Base-by-base conservation (phyloP, 2,329 filamentous ascomycete species). In the Aspergillus viridinutans region DNA sequence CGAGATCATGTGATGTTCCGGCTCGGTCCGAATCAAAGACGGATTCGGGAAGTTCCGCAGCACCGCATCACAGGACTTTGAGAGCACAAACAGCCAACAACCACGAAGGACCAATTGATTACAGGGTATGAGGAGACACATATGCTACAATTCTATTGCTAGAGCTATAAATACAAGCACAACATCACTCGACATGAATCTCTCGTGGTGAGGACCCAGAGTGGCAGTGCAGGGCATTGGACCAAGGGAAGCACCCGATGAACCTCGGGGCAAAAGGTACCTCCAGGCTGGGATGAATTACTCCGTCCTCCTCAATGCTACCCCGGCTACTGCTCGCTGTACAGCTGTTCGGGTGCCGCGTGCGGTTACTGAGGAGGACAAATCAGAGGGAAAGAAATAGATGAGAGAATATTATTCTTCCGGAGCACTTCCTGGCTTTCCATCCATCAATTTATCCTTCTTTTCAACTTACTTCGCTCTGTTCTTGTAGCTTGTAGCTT, bases 261-360 rank as follows among this genome's bases (percentile, higher is more conserved):
- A 59, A 66, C 67, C 63, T 65, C 64, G 66, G 65, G 38, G 61
- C 58, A 61, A 66, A 58, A 57, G 45, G 53, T 47, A 35, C 58
- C 61, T 61, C 61, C 60, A 17, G 14, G 62, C 63, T 59, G 59
- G 54, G 52, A 52, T 53, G 54, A 57, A 54, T 40, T 62, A 52
- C 57, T 49, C 64, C 62, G 65, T 29, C 28, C 28, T 63, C 58
- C 14, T 48, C 54, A 55, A 50, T 57, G 38, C 45, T 43, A 25
- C 48, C 35, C 50, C 40, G 42, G 48, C 38, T 49, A 52, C 48
- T 51, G 21, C 38, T 20, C 10, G 43, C 23, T 23, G 40, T 42
- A 29, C 49, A 28, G 29, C 43, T 58, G 26, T 29, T 66, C 61
- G 65, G 64, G 48, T 62, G 55, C 57, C 49, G 45, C 42, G 49